Conservation (phyloP, 306 rosid species). For the Malus asiatica region DNA sequence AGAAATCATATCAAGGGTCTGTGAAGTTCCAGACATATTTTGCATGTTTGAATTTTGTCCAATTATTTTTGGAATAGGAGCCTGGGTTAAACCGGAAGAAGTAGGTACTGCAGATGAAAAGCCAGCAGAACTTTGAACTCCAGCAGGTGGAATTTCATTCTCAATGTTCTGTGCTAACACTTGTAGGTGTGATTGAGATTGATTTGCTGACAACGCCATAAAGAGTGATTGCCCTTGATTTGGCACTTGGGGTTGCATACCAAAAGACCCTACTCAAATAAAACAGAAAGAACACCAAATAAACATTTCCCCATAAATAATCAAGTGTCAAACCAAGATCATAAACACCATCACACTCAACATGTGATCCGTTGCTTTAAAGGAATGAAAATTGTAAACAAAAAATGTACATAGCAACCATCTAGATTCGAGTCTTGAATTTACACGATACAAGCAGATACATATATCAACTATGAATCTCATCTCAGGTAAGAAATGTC, state of each 20-base stretch:
- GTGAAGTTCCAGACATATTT: slow-evolving; percentile 43
- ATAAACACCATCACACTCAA: background rate
- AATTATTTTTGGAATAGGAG: slow-evolving; percentile 40
- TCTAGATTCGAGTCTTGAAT: background rate
- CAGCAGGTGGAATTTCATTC: slow-evolving; percentile 42
- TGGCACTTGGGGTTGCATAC: slow-evolving; percentile 42
- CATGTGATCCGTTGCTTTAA: background rate
- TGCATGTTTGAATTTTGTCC: slow-evolving; percentile 56
- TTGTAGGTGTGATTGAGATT: slow-evolving; percentile 55
- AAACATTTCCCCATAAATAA: background rate
- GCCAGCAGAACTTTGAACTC: slow-evolving; percentile 29
- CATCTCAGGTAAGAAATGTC: background rate
- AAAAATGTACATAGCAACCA: background rate
- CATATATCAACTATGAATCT: background rate
- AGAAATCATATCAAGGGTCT: slow-evolving; percentile 31
- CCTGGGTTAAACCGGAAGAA: slow-evolving; percentile 47
- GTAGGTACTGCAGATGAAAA: slow-evolving; percentile 40
- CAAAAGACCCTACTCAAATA: slow-evolving; percentile 31
- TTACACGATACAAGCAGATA: background rate
- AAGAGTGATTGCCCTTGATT: slow-evolving; percentile 57
- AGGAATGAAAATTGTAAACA: background rate
- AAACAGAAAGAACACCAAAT: background rate
- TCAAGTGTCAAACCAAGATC: background rate
- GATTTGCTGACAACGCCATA: slow-evolving; percentile 40
- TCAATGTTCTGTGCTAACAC: slow-evolving; percentile 49